These are phyloP conservation scores for Teunomyces pallodes DNA, from an alignment of 805 yeast genomes.

Conservation along the genomic window DNA sequence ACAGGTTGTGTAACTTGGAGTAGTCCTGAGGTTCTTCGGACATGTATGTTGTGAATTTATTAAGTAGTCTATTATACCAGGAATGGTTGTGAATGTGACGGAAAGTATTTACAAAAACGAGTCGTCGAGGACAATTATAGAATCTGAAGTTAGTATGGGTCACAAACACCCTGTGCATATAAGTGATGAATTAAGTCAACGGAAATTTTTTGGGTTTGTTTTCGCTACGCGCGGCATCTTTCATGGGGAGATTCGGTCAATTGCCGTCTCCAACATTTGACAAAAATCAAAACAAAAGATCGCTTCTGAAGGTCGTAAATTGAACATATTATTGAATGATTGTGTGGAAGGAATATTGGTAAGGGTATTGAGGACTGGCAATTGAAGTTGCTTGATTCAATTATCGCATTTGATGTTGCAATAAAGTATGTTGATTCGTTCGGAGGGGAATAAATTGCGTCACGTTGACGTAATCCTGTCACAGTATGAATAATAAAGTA, in stretches of 20 bases:
- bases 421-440: too few species aligned
- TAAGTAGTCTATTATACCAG: conserved; percentile 1
- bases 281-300: not conserved
- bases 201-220: not conserved
- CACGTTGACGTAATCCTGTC: not conserved
- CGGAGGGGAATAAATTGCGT: not conserved
- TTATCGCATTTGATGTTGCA: too few species aligned
- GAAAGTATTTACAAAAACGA: conserved; percentile 4
- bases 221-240: not conserved
- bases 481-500: not conserved
- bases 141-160: conserved; percentile 3
- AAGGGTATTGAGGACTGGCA: too few species aligned
- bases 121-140: conserved; percentile 1
- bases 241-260: not conserved
- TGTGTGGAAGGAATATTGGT: too few species aligned
- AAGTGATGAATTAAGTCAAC: not conserved
- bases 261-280: not conserved
- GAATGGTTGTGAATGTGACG: conserved; percentile 3
- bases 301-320: too few species aligned
- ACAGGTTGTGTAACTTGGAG: conserved; percentile 26
- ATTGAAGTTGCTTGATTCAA: too few species aligned
- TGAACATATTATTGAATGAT: too few species aligned
- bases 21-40: conserved; percentile 18
- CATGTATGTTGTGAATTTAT: conserved; percentile 5
- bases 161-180: not conserved